phyloP scores from a whole-genome alignment of 225 moss, liverwort and hornwort species.

The Thuidium tamariscinum region DNA sequence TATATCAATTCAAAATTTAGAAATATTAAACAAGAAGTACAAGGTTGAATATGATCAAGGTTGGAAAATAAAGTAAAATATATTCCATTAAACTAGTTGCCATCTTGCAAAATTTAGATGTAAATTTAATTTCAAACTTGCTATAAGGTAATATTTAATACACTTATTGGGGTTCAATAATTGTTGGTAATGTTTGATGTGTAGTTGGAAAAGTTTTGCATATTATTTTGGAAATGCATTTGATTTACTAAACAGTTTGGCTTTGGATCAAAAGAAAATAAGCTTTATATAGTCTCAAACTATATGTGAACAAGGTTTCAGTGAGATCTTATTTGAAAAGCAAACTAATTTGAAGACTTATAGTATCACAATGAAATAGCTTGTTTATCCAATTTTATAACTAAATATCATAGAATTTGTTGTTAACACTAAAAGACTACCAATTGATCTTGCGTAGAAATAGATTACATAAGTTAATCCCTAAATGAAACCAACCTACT shows the following conservation, averaged over 20 bases:
- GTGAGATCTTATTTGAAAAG: rapidly evolving
- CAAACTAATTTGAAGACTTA: not conserved
- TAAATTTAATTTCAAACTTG: not conserved
- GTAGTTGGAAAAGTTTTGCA: too few species aligned
- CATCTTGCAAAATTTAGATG: not conserved
- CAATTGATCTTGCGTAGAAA: not conserved
- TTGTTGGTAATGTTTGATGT: not conserved
- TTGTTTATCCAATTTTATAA: not conserved
- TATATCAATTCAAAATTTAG: not conserved
- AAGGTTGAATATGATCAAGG: rapidly evolving
- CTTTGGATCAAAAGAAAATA: rapidly evolving
- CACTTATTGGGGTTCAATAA: not conserved
- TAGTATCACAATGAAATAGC: rapidly evolving
- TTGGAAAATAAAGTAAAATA: not conserved
- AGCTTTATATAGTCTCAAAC: not conserved
- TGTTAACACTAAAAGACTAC: not conserved
- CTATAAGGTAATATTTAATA: not conserved
- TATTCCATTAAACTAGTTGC: not conserved
- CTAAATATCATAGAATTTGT: not conserved
- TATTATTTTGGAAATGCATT: rapidly evolving
- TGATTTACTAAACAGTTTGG: rapidly evolving
- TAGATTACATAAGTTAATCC: rapidly evolving
- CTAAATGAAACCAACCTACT: too few species aligned
- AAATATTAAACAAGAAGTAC: not conserved
- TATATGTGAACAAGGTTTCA: rapidly evolving